Evolutionary conservation across 2,329 filamentous ascomycete species (phyloP).

Genomic region (Knoxdaviesia proteae): DNA sequence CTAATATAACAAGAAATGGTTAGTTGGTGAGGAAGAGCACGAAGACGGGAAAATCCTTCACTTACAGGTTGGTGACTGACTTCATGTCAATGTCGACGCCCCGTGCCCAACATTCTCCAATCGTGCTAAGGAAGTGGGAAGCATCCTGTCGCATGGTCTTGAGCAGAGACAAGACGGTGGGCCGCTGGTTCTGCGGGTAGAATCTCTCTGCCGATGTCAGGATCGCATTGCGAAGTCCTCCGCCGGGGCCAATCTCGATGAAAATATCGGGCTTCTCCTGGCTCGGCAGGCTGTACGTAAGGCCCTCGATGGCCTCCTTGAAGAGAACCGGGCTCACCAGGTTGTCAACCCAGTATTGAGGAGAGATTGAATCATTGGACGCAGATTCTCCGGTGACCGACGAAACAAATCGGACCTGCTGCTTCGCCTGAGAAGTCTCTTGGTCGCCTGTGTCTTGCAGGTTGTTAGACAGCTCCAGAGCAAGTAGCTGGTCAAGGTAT

Average conservation of each 20-base stretch:
- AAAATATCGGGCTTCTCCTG: constrained; percentile 14
- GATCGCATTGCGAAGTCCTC: constrained; percentile 16
- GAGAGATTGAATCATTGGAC: constrained; percentile 8
- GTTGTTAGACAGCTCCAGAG: too few species aligned
- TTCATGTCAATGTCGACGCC: constrained; percentile 14
- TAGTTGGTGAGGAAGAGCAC: background rate
- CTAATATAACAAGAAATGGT: background rate
- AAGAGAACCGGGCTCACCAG: constrained; percentile 24
- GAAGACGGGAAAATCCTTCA: background rate
- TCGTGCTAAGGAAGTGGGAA: constrained; percentile 10
- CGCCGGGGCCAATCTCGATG: constrained; percentile 20
- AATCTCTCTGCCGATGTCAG: constrained; percentile 12
- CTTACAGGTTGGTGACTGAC: constrained; percentile 9
- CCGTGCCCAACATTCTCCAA: constrained; percentile 17
- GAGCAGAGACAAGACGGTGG: constrained; percentile 2
- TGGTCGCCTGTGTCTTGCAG: too few species aligned
- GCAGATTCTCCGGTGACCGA: background rate
- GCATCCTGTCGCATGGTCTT: constrained; percentile 5
- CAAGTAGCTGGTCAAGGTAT: constrained; percentile 10
- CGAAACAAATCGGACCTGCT: background rate
- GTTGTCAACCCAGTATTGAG: constrained; percentile 24
- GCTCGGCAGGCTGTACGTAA: constrained; percentile 10
- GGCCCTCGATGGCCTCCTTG: constrained; percentile 15
- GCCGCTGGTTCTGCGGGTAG: constrained; percentile 1
- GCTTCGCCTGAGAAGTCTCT: too few species aligned